These are phyloP conservation scores for Saprolegnia diclina DNA, from an alignment of 352 stramenopile species.

Conservation along the genomic window DNA sequence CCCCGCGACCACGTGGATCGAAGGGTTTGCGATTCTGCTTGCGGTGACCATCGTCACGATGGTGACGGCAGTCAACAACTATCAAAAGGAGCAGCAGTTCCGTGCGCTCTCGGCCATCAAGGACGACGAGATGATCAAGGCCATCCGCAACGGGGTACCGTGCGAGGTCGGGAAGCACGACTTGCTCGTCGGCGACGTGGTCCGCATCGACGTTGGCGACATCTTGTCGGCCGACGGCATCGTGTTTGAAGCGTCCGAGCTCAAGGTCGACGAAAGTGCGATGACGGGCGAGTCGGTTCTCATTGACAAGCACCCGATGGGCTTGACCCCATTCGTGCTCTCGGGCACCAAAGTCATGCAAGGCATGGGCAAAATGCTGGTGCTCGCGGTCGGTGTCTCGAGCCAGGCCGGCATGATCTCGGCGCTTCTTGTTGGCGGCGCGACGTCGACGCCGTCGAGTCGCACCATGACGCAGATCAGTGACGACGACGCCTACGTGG, in stretches of 20 bases:
- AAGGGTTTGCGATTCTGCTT: conserved; percentile 51
- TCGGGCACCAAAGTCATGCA: conserved; percentile 68
- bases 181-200: conserved; percentile 64
- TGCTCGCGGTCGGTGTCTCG: conserved; percentile 36
- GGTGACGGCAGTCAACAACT: conserved; percentile 84
- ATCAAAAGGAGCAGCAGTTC: conserved; percentile 56
- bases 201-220: conserved; percentile 47
- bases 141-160: conserved; percentile 27
- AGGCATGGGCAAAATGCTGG: conserved; percentile 45
- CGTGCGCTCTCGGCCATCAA: conserved; percentile 30
- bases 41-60: conserved; percentile 87
- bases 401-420: conserved; percentile 44
- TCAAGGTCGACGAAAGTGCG: conserved; percentile 77
- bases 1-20: conserved; percentile 5
- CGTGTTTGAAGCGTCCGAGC: conserved; percentile 60
- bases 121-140: conserved; percentile 33
- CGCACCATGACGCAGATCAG: neutral
- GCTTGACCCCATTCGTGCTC: conserved; percentile 52
- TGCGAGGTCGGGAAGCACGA: conserved; percentile 35
- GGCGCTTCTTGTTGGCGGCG: conserved; percentile 2
- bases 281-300: conserved; percentile 87
- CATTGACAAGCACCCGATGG: conserved; percentile 42
- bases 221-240: conserved; percentile 79
- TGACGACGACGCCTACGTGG: neutral
- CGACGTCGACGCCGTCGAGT: conserved; percentile 28